Evolutionary conservation across 78 protist genomes (phyloP).

Genomic region (Cavenderia fasciculata): DNA sequence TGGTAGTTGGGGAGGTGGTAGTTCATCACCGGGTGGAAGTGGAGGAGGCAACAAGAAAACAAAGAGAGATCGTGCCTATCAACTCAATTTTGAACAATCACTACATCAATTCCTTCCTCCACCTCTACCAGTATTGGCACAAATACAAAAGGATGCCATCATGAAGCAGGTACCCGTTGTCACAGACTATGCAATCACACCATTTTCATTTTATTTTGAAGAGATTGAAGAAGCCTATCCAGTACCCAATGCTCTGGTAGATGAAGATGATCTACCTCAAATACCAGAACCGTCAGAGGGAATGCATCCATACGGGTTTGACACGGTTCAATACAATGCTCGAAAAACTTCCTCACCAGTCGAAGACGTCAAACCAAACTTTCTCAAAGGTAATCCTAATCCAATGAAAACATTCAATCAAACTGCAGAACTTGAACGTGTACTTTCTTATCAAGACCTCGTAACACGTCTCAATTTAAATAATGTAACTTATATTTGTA

Average conservation of each 20-base stretch:
- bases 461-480: neutral
- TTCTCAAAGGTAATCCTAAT: neutral
- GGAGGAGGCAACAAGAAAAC: neutral
- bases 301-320: constrained; percentile 42
- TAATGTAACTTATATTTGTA: constrained; percentile 16
- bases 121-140: too few relatives aligned
- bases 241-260: neutral
- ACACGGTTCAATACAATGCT: neutral
- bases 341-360: neutral
- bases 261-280: constrained; percentile 15
- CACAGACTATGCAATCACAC: constrained; percentile 11
- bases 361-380: constrained; percentile 36
- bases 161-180: too few relatives aligned
- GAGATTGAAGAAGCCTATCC: constrained; percentile 36
- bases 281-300: constrained; percentile 49
- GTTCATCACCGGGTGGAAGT: too few relatives aligned
- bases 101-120: constrained; percentile 3
- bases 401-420: constrained; percentile 27
- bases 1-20: too few relatives aligned
- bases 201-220: constrained; percentile 56
- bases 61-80: neutral
- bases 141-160: too few relatives aligned
- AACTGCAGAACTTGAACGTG: neutral
- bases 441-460: neutral
- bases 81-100: neutral